Base-by-base conservation (phyloP, 2,329 filamentous ascomycete species). In the Talaromyces sp. region DNA sequence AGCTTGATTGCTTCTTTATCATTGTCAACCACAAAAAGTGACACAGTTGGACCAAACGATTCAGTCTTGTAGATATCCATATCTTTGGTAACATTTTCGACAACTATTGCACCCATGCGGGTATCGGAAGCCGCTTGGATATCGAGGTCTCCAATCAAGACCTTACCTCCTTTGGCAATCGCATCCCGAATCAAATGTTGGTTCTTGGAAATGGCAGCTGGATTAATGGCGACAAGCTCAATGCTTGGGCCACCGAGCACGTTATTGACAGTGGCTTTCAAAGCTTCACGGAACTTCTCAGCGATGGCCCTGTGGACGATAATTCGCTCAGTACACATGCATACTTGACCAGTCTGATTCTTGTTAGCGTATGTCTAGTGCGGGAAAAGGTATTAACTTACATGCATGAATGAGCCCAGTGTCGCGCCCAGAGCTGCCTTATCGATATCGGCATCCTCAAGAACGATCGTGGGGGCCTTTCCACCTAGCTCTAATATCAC, bases 251-350 rank as follows among this genome's bases (percentile, higher is more conserved):
- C 37, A 10, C n/a, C 37, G 10, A 14, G n/a, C 10, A 10, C 8
- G 6, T 40, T 19, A 11, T 40, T 17, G 14, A 19, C 6, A 16
- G n/a, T 20, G 19, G 9, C 24, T 70, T 41, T 40, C 22, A 48
- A 41, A 19, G 46, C 46, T 14, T 40, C 46, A 52, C 85, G 72
- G 39, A 71, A 73, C 54, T 75, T 75, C 64, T 83, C 76, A 10
- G 84, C 80, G 19, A 84, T 65, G 8, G 44, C 91, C 84, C 16
- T 84, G 80, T 71, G 17, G 3, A 35, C 32, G 32, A 35, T 13
- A 4, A 35, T 35, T 13, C 32, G 32, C 11, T 92, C 89, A 0
- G 89, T 91, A 16, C 80, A 79, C 88, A 93, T 91, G 78, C 89
- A 93, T 40, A 91, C 84, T 70, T 94, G 90, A 0, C 89, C 89